Base-by-base conservation (phyloP, 352 stramenopile species). In the Peronospora destructor region DNA sequence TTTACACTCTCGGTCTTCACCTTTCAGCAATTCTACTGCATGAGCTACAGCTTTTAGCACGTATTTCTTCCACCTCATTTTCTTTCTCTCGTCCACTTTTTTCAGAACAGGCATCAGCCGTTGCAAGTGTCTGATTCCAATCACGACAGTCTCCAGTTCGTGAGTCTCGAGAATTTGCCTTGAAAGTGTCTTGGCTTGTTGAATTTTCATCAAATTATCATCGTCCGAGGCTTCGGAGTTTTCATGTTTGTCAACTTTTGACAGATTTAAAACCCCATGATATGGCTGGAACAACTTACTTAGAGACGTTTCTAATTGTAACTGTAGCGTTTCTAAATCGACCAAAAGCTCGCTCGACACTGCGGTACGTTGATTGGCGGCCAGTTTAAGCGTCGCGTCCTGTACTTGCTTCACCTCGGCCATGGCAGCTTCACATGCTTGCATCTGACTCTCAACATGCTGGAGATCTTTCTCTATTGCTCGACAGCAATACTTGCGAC, bases 401-500 rank as follows among this genome's bases (percentile, higher is more conserved):
- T 64, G 45, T 45, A 76, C 62, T 49, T 76, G 59, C 45, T 52
- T 52, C 3, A 58, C 53, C 28, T 76, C 54, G 29, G 34, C 21
- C 59, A 70, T 51, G 2, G 62, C 55, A 3, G 49, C 53, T n/a
- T 30, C 35, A 11, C 66, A 76, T 25, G 50, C 49, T 19, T 25
- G 21, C 42, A 70, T 34, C 23, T 59, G 42, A 6, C 5, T 25
- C 42, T 56, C 35, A 5, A 48, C 59, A 25, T 37, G 28, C 14
- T 62, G 28, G 1, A 72, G 42, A 35, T 75, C 66, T 21, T 72
- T 49, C n/a, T 52, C 52, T 8, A 75, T 49, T 13, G 66, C 62
- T 1, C 17, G 40, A 29, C 44, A 35, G 29, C 66, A 75, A 50
- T 68, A 72, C 19, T 67, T 64, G 42, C 52, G 62, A n/a, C 66